phyloP scores from a whole-genome alignment of 768 basidiomycete genomes.

The Harrya chromipes region DNA sequence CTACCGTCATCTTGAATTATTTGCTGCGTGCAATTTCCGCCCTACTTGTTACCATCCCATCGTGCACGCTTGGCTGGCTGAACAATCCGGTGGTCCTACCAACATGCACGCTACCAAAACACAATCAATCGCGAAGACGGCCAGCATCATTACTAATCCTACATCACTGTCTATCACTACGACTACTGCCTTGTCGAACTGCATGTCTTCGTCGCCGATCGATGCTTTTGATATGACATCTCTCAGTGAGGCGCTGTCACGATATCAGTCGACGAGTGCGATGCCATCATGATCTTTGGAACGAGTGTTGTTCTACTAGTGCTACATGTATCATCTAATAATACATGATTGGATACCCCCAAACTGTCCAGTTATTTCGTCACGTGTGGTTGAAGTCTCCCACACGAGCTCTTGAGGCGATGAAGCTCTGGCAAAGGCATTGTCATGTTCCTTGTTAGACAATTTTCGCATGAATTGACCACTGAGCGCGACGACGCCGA shows the following conservation, averaged over 20 bases:
- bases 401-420: background rate
- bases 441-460: background rate
- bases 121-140: constrained; percentile 7
- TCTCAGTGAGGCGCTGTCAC: constrained; percentile 26
- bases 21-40: constrained; percentile 38
- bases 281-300: constrained; percentile 7
- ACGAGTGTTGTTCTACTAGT: background rate
- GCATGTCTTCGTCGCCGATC: constrained; percentile 5
- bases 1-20: constrained; percentile 45
- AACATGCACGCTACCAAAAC: constrained; percentile 13
- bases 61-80: constrained; percentile 38
- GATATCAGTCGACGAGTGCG: constrained; percentile 19
- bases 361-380: no score
- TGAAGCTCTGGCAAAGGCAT: background rate
- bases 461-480: background rate
- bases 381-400: background rate
- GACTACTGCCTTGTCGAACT: constrained; percentile 4
- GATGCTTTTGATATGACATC: constrained; percentile 25
- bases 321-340: constrained; percentile 4
- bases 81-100: constrained; percentile 21
- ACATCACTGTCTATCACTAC: constrained; percentile 14
- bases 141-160: background rate
- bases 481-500: background rate
- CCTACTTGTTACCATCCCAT: constrained; percentile 41
- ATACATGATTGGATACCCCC: no score